Evolutionary conservation across 176 grass and related monocot species (phyloP).

Genomic region (Eleusine indica): DNA sequence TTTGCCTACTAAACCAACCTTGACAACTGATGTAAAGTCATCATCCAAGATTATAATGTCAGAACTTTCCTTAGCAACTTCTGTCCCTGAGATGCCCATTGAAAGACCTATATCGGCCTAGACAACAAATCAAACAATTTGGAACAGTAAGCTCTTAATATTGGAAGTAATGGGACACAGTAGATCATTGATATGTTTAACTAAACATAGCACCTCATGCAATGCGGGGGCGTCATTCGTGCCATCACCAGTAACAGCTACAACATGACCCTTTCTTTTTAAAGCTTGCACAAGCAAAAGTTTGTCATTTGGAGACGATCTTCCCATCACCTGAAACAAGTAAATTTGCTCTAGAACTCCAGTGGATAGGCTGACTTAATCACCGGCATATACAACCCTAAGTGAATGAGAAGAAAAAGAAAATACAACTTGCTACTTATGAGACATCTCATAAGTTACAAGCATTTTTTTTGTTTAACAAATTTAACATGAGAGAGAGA

Average conservation of each 20-base stretch:
- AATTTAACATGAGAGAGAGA: neutral
- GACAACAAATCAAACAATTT: conserved; percentile 37
- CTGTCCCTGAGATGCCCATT: conserved; percentile 94
- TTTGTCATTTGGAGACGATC: conserved; percentile 97
- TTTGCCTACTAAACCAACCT: conserved; percentile 58
- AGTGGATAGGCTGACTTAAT: neutral
- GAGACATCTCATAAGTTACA: conserved; percentile 12
- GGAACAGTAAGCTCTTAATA: conserved; percentile 12
- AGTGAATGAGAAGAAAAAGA: neutral
- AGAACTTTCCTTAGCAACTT: conserved; percentile 99
- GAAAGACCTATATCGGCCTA: conserved; percentile 98
- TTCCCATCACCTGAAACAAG: conserved; percentile 86
- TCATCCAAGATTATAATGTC: conserved; percentile 98
- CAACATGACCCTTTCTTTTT: conserved; percentile 86
- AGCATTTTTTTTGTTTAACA: neutral
- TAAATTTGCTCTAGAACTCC: conserved; percentile 33
- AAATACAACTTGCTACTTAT: neutral
- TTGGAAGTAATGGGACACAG: conserved; percentile 35
- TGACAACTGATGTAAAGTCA: conserved; percentile 93
- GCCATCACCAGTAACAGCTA: conserved; percentile 97
- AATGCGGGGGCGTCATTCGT: conserved; percentile 98
- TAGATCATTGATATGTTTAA: conserved; percentile 21
- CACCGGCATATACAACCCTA: neutral
- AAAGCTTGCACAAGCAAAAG: conserved; percentile 94
- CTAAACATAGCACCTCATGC: conserved; percentile 68